Conservation (phyloP, 2,329 filamentous ascomycete genomes). For the Alternaria arbusti region DNA sequence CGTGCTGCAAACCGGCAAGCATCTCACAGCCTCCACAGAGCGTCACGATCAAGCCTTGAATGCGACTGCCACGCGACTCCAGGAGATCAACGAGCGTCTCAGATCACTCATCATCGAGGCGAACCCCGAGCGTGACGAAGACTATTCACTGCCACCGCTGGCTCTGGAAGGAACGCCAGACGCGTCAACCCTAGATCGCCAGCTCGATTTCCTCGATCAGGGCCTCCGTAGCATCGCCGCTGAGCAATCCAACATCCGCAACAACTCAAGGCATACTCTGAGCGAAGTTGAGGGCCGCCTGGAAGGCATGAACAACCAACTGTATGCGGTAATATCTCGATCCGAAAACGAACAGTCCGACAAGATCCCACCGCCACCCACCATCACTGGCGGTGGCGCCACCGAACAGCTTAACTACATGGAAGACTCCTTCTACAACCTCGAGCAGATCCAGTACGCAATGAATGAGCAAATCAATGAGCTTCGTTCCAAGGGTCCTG, state of each 20-base stretch:
- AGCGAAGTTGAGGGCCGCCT: conserved; percentile 50
- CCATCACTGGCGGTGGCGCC: conserved; percentile 62
- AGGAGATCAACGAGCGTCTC: conserved; percentile 70
- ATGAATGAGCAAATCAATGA: conserved; percentile 39
- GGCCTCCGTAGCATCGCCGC: conserved; percentile 67
- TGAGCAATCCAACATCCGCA: conserved; percentile 55
- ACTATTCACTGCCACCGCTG: conserved; percentile 40
- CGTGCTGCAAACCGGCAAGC: conserved; percentile 46
- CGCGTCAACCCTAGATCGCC: conserved; percentile 53
- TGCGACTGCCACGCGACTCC: conserved; percentile 69
- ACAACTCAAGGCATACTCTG: conserved; percentile 35
- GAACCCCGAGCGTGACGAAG: conserved; percentile 58
- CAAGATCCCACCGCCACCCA: conserved; percentile 64
- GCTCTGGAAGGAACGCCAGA: conserved; percentile 23
- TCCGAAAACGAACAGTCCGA: conserved; percentile 60
- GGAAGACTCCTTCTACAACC: conserved; percentile 63
- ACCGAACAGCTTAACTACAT: conserved; percentile 74
- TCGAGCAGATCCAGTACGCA: conserved; percentile 44
- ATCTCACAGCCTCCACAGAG: conserved; percentile 37
- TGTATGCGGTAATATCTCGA: conserved; percentile 58
- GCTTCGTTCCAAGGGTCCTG: conserved; percentile 25
- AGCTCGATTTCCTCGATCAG: conserved; percentile 75
- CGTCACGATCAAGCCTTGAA: conserved; percentile 59
- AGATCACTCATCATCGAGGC: conserved; percentile 70
- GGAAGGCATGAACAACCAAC: conserved; percentile 64